A percentile compares a stretch with the other conserved stretches of the same genome.
Evolutionary conservation across 2,329 filamentous ascomycete genomes (phyloP).

Genomic region (Diplodia seriata): DNA sequence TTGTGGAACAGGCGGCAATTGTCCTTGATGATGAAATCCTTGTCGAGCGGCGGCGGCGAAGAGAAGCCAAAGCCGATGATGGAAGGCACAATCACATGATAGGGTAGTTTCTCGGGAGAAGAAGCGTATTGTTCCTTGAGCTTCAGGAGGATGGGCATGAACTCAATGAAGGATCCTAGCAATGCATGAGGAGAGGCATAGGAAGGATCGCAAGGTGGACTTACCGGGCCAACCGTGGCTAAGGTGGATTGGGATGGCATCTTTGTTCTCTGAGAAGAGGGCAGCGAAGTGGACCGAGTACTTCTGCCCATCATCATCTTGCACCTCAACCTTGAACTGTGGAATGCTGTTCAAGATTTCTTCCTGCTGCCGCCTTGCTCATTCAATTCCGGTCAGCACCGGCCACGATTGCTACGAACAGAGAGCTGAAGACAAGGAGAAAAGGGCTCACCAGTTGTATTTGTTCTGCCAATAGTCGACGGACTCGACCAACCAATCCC

Average conservation of each 20-base stretch:
- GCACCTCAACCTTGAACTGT: slow-evolving; percentile 56
- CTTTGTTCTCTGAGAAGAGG: slow-evolving; percentile 59
- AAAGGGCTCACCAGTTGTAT: slow-evolving; percentile 43
- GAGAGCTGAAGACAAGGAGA: slow-evolving; percentile 1
- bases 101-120: slow-evolving; percentile 57
- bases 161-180: slow-evolving; percentile 55
- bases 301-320: slow-evolving; percentile 47
- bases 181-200: slow-evolving; percentile 38
- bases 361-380: slow-evolving; percentile 48
- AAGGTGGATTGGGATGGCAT: slow-evolving; percentile 60
- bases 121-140: slow-evolving; percentile 56
- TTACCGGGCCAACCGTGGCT: slow-evolving; percentile 58
- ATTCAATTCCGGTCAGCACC: not conserved
- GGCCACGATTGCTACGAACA: not conserved
- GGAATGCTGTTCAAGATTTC: slow-evolving; percentile 58
- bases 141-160: slow-evolving; percentile 58
- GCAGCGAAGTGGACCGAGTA: slow-evolving; percentile 61
- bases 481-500: slow-evolving; percentile 42
- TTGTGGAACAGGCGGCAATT: slow-evolving; percentile 57
- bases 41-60: slow-evolving; percentile 54
- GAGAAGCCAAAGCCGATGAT: slow-evolving; percentile 63
- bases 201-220: slow-evolving; percentile 45
- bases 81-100: slow-evolving; percentile 64
- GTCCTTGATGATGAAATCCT: slow-evolving; percentile 52
- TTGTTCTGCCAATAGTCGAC: slow-evolving; percentile 42